Conservation (phyloP, 257 asterid species). For the Rubia yunnanensis region DNA sequence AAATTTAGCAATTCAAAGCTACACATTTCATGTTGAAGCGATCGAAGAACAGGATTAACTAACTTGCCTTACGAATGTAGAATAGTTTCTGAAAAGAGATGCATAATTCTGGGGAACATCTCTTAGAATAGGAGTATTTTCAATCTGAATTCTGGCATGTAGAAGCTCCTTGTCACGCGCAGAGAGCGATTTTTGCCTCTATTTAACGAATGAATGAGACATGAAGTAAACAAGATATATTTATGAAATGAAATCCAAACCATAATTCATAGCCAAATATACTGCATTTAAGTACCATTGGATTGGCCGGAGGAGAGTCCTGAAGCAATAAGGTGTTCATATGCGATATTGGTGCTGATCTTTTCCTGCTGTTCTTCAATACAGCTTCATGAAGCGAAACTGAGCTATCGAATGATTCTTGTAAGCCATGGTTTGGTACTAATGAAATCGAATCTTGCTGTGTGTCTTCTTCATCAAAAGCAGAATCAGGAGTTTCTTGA, state of each 20-base stretch:
- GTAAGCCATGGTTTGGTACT: no score
- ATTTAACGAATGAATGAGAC: constrained; percentile 12
- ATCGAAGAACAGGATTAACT: not conserved
- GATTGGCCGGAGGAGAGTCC: constrained; percentile 20
- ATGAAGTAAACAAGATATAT: constrained; percentile 10
- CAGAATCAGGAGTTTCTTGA: constrained; percentile 8
- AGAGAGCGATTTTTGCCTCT: constrained; percentile 40
- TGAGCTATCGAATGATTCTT: constrained; percentile 13
- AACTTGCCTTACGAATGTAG: constrained; percentile 41
- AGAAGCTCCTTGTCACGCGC: constrained; percentile 38
- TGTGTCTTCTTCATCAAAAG: constrained; percentile 10
- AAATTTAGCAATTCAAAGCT: not conserved
- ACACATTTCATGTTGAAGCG: not conserved
- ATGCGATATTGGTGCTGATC: constrained; percentile 26
- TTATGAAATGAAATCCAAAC: not conserved
- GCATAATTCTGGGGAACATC: constrained; percentile 25
- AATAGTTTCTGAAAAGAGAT: constrained; percentile 46
- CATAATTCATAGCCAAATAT: constrained; percentile 3
- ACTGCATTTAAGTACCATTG: constrained; percentile 26
- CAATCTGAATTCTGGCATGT: constrained; percentile 32
- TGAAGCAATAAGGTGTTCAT: constrained; percentile 35
- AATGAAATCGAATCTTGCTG: no score
- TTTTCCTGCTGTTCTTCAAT: constrained; percentile 18
- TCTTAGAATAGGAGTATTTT: constrained; percentile 31
- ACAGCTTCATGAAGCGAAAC: constrained; percentile 9